Evolutionary conservation across 768 basidiomycete species (phyloP).

Genomic region (Boletus edulis): DNA sequence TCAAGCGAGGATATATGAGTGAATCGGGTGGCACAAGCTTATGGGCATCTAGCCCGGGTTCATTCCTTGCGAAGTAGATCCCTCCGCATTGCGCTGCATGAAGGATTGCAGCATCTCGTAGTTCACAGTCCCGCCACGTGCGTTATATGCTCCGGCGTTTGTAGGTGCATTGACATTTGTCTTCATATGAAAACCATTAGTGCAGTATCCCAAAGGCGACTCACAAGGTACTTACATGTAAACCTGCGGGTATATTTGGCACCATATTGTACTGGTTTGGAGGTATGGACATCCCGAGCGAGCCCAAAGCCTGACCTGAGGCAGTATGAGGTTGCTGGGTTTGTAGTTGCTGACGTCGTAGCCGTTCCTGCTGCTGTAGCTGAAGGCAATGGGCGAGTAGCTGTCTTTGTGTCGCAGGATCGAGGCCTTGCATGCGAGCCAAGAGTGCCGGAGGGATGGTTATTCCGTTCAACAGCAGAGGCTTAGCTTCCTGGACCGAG

Average conservation of each 20-base stretch:
- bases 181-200: slow-evolving; percentile 11
- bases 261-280: slow-evolving; percentile 3
- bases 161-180: slow-evolving; percentile 5
- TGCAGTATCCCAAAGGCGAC: not conserved
- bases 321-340: slow-evolving; percentile 12
- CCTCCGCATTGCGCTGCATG: slow-evolving; percentile 40
- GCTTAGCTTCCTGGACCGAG: slow-evolving; percentile 3
- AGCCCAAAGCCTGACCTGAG: slow-evolving; percentile 14
- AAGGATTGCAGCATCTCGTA: slow-evolving; percentile 46
- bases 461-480: not conserved
- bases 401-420: slow-evolving; percentile 22
- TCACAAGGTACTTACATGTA: slow-evolving; percentile 13
- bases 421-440: slow-evolving; percentile 23
- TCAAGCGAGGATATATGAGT: not conserved
- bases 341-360: slow-evolving; percentile 30
- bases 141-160: slow-evolving; percentile 23
- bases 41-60: slow-evolving; percentile 11
- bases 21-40: not conserved
- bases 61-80: slow-evolving; percentile 23
- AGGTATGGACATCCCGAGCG: slow-evolving; percentile 13
- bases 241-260: slow-evolving; percentile 13
- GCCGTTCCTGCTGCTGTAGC: slow-evolving; percentile 17
- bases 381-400: slow-evolving; percentile 14
- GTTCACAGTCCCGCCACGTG: slow-evolving; percentile 29
- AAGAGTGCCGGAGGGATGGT: slow-evolving; percentile 10